Conservation (phyloP, 257 asterid species). For the Nicotiana tomentosiformis region DNA sequence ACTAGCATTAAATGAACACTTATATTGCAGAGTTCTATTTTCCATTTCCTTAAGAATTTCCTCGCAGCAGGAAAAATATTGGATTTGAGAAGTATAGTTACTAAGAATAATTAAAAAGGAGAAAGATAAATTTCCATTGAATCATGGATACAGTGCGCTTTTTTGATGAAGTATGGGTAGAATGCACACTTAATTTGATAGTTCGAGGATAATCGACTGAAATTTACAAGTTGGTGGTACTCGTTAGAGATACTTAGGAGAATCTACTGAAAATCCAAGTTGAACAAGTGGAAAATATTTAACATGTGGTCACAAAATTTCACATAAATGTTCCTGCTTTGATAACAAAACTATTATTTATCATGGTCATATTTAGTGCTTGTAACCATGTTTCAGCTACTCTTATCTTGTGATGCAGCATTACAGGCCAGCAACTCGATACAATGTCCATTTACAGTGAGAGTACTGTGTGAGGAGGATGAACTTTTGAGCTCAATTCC, state of each 20-base stretch:
- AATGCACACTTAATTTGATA: background rate
- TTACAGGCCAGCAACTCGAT: conserved; percentile 59
- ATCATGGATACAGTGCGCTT: background rate
- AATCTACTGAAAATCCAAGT: background rate
- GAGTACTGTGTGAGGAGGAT: conserved; percentile 52
- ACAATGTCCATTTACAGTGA: conserved; percentile 48
- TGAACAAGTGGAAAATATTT: background rate
- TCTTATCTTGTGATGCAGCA: conserved; percentile 49
- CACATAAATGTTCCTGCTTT: background rate
- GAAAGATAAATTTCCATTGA: too few species aligned
- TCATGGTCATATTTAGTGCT: background rate
- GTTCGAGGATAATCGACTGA: background rate
- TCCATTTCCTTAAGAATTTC: too few species aligned
- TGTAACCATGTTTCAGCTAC: background rate
- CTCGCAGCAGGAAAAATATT: too few species aligned
- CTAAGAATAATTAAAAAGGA: too few species aligned
- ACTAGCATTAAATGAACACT: too few species aligned
- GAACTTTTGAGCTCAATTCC: conserved; percentile 54
- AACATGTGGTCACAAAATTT: background rate
- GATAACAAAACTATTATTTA: background rate
- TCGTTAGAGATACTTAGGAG: background rate
- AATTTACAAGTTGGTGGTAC: background rate
- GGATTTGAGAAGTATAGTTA: too few species aligned
- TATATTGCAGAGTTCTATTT: too few species aligned
- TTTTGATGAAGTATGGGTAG: too few species aligned